phyloP scores from a whole-genome alignment of 164 flowering plant genomes.

The Kingdonia uniflora region DNA sequence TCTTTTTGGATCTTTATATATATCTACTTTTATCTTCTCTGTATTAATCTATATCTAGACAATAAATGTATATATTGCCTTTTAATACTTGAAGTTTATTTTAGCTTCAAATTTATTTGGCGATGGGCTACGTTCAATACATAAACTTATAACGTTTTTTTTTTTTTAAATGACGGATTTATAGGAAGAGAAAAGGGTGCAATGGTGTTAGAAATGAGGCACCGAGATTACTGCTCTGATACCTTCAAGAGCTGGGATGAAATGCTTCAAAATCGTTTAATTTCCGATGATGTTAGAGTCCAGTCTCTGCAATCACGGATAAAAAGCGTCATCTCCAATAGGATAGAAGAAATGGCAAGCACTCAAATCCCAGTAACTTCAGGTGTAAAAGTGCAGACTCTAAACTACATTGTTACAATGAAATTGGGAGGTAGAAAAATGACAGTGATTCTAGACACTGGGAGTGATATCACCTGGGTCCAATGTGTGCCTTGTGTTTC shows the following conservation, averaged over 20 bases:
- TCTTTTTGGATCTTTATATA: no score
- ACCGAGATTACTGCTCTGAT: conserved; percentile 35
- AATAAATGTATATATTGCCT: background rate
- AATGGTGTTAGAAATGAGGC: conserved; percentile 54
- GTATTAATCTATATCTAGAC: no score
- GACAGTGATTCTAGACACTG: conserved; percentile 78
- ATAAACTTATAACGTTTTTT: background rate
- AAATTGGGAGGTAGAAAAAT: conserved; percentile 42
- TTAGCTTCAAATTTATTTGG: background rate
- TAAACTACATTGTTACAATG: conserved; percentile 61
- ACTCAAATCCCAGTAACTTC: conserved; percentile 47
- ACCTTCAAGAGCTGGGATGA: conserved; percentile 24
- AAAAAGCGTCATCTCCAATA: conserved; percentile 16
- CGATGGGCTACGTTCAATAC: background rate
- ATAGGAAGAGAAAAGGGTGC: conserved; percentile 43
- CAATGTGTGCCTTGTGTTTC: conserved; percentile 73
- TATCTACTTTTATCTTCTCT: no score
- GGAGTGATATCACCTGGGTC: conserved; percentile 85
- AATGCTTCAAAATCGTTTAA: conserved; percentile 25
- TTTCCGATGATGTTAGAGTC: conserved; percentile 35
- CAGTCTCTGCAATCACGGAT: conserved; percentile 35
- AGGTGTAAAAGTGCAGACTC: conserved; percentile 46
- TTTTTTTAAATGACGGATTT: conserved; percentile 6
- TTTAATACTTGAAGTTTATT: background rate
- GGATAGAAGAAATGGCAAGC: conserved; percentile 11